A percentile compares a stretch with the other conserved stretches of the same genome.
These are phyloP conservation scores for Tetradesmus obliquus DNA, from an alignment of 139 green algal species.

Conservation along the genomic window DNA sequence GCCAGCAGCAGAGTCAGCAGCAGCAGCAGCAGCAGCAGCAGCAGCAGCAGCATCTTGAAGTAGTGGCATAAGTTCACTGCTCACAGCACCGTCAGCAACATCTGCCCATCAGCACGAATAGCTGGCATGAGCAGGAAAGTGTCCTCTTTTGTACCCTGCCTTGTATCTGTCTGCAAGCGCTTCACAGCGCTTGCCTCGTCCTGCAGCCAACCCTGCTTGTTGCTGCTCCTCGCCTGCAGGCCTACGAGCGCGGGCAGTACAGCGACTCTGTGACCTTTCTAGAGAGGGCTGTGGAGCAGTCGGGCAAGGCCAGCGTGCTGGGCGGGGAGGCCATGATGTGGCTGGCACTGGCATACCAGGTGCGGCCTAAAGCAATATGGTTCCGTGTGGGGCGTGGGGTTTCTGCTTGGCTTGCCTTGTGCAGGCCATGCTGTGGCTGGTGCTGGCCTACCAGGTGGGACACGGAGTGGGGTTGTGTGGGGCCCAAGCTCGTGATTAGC, in stretches of 20 bases:
- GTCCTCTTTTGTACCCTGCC: no score
- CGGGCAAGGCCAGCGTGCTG: slow-evolving; percentile 64
- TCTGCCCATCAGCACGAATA: no score
- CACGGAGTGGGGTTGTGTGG: no score
- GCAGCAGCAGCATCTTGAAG: no score
- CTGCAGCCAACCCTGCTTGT: not conserved
- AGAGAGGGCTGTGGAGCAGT: slow-evolving; percentile 70
- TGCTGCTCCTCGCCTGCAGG: slow-evolving; percentile 27
- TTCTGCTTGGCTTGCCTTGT: not conserved
- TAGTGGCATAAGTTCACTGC: no score
- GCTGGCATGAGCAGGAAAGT: no score
- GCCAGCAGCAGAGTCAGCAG: not conserved
- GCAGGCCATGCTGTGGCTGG: not conserved
- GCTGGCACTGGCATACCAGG: slow-evolving; percentile 90
- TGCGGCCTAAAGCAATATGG: not conserved
- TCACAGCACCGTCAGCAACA: no score
- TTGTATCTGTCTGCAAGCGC: no score
- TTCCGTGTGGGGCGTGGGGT: no score
- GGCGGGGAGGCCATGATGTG: slow-evolving; percentile 89
- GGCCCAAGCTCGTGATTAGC: no score
- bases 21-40: not conserved
- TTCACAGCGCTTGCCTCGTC: no score
- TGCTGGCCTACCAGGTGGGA: no score
- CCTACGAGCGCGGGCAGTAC: slow-evolving; percentile 76
- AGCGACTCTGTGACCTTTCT: slow-evolving; percentile 58